Conservation (phyloP, 441 rosid genomes). For the Adansonia grandidieri region DNA sequence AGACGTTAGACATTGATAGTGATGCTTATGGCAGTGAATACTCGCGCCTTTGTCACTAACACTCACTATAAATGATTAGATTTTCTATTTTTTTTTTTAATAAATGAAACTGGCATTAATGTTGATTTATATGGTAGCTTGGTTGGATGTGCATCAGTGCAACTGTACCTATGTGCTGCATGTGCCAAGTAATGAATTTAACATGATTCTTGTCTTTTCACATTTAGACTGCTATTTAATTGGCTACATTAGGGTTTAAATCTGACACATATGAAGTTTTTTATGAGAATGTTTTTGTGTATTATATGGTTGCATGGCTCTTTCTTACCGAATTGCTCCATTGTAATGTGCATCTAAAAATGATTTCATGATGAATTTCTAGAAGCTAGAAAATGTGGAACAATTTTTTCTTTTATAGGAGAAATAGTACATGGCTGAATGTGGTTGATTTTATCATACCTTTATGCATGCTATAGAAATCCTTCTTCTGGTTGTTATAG, state of each 20-base stretch:
- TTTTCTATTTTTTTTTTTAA: neutral
- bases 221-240: neutral
- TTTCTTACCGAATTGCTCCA: neutral
- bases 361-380: neutral
- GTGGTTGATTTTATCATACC: neutral
- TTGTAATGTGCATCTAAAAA: neutral
- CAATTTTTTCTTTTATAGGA: neutral
- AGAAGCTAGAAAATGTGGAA: neutral
- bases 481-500: neutral
- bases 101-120: neutral
- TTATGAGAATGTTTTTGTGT: neutral
- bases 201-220: neutral
- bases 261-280: neutral
- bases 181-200: neutral
- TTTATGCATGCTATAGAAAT: neutral
- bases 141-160: constrained; percentile 3
- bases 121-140: neutral
- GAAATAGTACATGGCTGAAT: neutral
- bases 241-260: neutral
- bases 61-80: neutral
- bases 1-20: neutral
- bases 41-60: too few relatives aligned
- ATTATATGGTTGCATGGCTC: neutral
- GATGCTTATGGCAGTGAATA: neutral
- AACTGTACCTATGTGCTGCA: neutral